Evolutionary conservation across 768 basidiomycete species (phyloP), one percentile per base, ranked within the genome.

Genomic region (Lactarius sanguifluus): DNA sequence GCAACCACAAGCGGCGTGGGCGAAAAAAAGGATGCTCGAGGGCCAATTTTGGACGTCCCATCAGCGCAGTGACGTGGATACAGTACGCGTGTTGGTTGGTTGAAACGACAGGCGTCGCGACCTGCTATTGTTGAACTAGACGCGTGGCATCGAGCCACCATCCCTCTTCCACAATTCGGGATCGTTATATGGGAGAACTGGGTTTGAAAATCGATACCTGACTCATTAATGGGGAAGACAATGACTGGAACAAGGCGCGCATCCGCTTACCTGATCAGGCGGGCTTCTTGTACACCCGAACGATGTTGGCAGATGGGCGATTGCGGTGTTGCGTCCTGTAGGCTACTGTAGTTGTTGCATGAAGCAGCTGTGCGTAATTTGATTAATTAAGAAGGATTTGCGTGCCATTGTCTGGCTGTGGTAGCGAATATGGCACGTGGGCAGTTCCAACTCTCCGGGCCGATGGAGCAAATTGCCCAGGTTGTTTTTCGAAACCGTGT

Each of bases 141-240:
- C n/a, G 43, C 43, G 13, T 25, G n/a, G 50, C 10, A 38, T 38
- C 13, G 36, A 38, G 36, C 15, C 38, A n/a, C 8, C 45, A 57
- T 32, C 18, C n/a, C 40, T 23, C 9, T 4, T 45, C 41, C 36
- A 13, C 12, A 20, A 32, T 23, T n/a, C 59, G 45, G 20, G 20
- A 13, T 43, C 16, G n/a, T 28, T 13, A 13, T 20, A 50, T 16
- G 45, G n/a, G 28, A 28, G 23, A 40, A 38, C 59, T 56, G 54
- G 54, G 59, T 56, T 65, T 47, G 23, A 65, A 65, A 61, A 40
- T n/a, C 15, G 38, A 60, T 12, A 60, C 20, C 9, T 38, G 60
- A n/a, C n/a, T 10, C 28, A 32, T 32, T 13, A 47, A 65, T 52
- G 45, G 34, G 60, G 45, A 61, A 43, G 57, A 66, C 60, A 62